phyloP scores from a whole-genome alignment of 2,329 filamentous ascomycete genomes.

The Myriosclerotinia curreyana region DNA sequence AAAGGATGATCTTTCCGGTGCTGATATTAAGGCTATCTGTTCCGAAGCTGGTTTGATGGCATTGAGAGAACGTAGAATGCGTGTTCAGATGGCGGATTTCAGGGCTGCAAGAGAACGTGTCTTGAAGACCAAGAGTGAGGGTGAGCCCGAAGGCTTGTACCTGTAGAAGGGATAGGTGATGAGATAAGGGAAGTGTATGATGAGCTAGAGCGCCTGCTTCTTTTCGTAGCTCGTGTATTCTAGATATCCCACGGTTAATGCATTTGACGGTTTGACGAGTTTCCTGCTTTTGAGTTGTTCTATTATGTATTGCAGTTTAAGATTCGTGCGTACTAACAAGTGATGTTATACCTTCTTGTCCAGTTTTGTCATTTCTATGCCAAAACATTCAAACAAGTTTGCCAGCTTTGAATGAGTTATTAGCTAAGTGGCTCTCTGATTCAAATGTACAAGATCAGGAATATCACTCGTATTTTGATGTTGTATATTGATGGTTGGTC shows the following conservation, averaged over 20 bases:
- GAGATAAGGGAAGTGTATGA: slow-evolving; percentile 11
- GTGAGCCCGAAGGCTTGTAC: slow-evolving; percentile 96
- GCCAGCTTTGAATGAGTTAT: not conserved
- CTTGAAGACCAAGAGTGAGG: slow-evolving; percentile 97
- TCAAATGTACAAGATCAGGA: too few relatives aligned
- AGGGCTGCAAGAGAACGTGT: slow-evolving; percentile 87
- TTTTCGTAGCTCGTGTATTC: slow-evolving; percentile 35
- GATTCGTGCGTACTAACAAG: not conserved
- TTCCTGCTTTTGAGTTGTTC: not conserved
- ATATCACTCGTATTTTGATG: not conserved
- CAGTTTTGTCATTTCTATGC: not conserved
- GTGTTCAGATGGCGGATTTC: slow-evolving; percentile 99
- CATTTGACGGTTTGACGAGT: slow-evolving; percentile 2
- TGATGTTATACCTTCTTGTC: not conserved
- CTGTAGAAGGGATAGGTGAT: slow-evolving; percentile 58
- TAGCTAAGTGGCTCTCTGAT: not conserved
- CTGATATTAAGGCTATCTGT: slow-evolving; percentile 98
- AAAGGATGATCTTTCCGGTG: slow-evolving; percentile 95
- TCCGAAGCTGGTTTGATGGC: slow-evolving; percentile 95
- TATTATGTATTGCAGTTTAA: not conserved
- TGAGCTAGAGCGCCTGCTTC: slow-evolving; percentile 29
- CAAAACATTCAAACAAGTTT: not conserved
- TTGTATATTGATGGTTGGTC: not conserved
- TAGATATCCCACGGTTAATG: slow-evolving; percentile 25
- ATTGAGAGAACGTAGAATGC: slow-evolving; percentile 90